Conservation (phyloP, 1,284 basidiomycete species). For the Ceratobasidium sp. region DNA sequence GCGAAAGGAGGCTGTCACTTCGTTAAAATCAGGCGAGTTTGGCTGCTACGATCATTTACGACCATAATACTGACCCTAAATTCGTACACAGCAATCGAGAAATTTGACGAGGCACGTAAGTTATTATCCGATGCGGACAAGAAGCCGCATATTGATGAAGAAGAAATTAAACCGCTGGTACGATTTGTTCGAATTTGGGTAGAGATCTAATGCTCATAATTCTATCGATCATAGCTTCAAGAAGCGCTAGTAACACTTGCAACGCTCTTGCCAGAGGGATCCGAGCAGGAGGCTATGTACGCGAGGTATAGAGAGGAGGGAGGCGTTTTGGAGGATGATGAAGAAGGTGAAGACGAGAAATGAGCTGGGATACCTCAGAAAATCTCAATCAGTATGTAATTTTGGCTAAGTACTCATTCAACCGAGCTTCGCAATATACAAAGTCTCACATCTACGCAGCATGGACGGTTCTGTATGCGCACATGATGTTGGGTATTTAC, state of each 20-base stretch:
- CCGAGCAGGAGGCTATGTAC: conserved; percentile 31
- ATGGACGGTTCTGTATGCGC: too few relatives aligned
- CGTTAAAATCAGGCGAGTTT: background rate
- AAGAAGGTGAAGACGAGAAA: background rate
- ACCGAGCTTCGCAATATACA: too few relatives aligned
- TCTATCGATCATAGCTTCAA: background rate
- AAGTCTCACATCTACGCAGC: too few relatives aligned
- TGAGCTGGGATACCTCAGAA: too few relatives aligned
- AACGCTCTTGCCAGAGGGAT: conserved; percentile 29
- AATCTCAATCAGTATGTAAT: too few relatives aligned
- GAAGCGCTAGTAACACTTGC: conserved; percentile 32
- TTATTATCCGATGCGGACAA: background rate
- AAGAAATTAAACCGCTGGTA: conserved; percentile 22
- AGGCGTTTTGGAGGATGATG: conserved; percentile 5
- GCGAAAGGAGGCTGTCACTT: background rate
- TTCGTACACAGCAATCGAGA: background rate
- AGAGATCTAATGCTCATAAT: background rate
- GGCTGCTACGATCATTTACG: background rate
- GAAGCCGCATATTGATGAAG: background rate
- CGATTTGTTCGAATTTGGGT: background rate
- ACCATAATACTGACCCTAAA: background rate
- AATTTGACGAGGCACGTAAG: background rate
- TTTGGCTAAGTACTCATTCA: too few relatives aligned
- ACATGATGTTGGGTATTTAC: too few relatives aligned
- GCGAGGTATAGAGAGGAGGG: conserved; percentile 23